Evolutionary conservation across 257 asterid genomes (phyloP).

Genomic region (Avicennia marina): DNA sequence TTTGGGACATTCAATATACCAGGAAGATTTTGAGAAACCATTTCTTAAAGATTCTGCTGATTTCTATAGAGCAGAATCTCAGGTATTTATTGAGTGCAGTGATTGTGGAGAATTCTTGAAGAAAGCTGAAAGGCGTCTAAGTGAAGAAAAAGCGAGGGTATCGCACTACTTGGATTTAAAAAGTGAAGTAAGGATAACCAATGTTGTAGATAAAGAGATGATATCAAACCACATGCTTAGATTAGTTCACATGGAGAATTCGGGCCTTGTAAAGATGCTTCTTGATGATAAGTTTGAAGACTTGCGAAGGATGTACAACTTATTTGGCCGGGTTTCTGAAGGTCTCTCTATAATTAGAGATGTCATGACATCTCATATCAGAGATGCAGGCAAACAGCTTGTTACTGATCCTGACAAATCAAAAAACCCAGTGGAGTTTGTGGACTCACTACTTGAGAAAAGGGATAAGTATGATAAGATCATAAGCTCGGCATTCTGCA

Average conservation of each 20-base stretch:
- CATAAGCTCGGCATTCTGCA: constrained; percentile 39
- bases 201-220: constrained; percentile 83
- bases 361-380: constrained; percentile 75
- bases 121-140: constrained; percentile 78
- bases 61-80: constrained; percentile 81
- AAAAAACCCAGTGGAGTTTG: constrained; percentile 81
- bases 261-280: constrained; percentile 82
- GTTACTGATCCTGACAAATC: constrained; percentile 81
- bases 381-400: constrained; percentile 81
- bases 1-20: constrained; percentile 72
- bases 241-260: constrained; percentile 81
- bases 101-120: constrained; percentile 84
- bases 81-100: constrained; percentile 69
- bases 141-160: constrained; percentile 88
- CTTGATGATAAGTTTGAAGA: constrained; percentile 68
- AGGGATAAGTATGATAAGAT: constrained; percentile 49
- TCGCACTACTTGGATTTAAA: constrained; percentile 71
- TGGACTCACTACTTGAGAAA: constrained; percentile 56
- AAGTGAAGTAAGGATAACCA: constrained; percentile 67
- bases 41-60: constrained; percentile 74
- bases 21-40: constrained; percentile 78
- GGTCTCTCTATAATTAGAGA: constrained; percentile 65
- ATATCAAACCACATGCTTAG: constrained; percentile 75
- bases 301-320: constrained; percentile 72
- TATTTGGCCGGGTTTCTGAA: constrained; percentile 59